A percentile compares a stretch with the other conserved stretches of the same genome.
Evolutionary conservation across 768 basidiomycete genomes (phyloP).

Genomic region (Ephemerocybe angulata): DNA sequence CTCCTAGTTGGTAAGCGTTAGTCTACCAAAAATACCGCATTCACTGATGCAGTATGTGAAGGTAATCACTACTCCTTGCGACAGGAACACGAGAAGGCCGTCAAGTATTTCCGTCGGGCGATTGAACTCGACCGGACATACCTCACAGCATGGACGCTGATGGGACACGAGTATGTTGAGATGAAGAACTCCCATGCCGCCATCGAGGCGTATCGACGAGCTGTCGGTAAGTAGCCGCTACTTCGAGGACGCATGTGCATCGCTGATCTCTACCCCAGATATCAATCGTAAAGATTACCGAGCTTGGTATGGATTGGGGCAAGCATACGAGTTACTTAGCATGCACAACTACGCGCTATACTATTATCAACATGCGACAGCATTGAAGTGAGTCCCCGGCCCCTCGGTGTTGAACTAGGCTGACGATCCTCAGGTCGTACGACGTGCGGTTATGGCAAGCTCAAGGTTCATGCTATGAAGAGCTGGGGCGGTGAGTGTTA

Average conservation of each 20-base stretch:
- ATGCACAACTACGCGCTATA: conserved; percentile 97
- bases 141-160: conserved; percentile 95
- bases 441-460: conserved; percentile 97
- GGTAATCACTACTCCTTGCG: conserved; percentile 97
- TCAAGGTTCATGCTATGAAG: conserved; percentile 90
- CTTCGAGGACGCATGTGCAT: not conserved
- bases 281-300: conserved; percentile 95
- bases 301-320: conserved; percentile 98
- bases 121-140: conserved; percentile 95
- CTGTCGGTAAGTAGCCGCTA: conserved; percentile 67
- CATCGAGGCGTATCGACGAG: conserved; percentile 94
- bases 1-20: conserved; percentile 84
- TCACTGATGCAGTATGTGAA: too few species aligned
- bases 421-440: conserved; percentile 64
- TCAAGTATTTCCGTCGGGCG: conserved; percentile 91
- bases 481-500: conserved; percentile 66
- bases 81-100: conserved; percentile 92
- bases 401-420: not conserved
- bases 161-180: conserved; percentile 99
- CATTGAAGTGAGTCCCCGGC: conserved; percentile 61
- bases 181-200: conserved; percentile 99
- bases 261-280: conserved; percentile 46
- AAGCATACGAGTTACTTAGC: conserved; percentile 93
- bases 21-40: too few species aligned
- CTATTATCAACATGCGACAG: conserved; percentile 95